Evolutionary conservation across 176 grass and related monocot species (phyloP), one percentile per base, ranked within the genome.

Genomic region (Aegilops umbellulata): DNA sequence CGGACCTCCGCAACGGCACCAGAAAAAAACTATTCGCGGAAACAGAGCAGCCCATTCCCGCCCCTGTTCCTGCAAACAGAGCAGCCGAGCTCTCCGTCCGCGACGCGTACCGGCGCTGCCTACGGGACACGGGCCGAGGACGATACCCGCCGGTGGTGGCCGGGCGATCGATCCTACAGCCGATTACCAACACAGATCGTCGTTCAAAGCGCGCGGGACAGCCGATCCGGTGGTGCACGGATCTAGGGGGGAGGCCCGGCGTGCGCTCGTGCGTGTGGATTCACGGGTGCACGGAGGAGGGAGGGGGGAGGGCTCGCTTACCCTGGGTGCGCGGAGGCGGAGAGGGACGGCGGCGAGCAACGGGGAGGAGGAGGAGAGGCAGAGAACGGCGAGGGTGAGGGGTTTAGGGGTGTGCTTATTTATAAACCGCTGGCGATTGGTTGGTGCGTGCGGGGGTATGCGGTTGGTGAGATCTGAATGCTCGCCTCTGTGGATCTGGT

Each of bases 401-500:
- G 61, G 47, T 84, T 80, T 84, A 51, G 73, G 72, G 73, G 44
- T 12, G 68, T 19, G 49, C 36, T 75, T 91, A 80, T 87, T 84
- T 87, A 91, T 87, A 84, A 66, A 38, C 73, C 73, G 73, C 41
- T 16, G 23, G 41, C 41, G 7, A 75, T 75, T 51, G 44, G 73
- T 76, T 5, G 64, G 58, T 79, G 69, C 53, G 51, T 3, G 7
- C 69, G 60, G 38, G 60, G 72, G 12, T 22, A 65, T 65, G 16
- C 67, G 74, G 80, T 83, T 74, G 84, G 67, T 84, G 80, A 90
- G 84, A 90, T 90, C 80, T 79, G 39, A 72, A 62, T 22, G 20
- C 16, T 67, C 32, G 19, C 0, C 34, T 10, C 4, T 44, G 6
- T 32, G 27, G 81, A 76, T 62, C 85, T 77, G 70, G 38, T 82